These are phyloP conservation scores for Trametes punicea DNA, from an alignment of 768 basidiomycete species.

Conservation along the genomic window DNA sequence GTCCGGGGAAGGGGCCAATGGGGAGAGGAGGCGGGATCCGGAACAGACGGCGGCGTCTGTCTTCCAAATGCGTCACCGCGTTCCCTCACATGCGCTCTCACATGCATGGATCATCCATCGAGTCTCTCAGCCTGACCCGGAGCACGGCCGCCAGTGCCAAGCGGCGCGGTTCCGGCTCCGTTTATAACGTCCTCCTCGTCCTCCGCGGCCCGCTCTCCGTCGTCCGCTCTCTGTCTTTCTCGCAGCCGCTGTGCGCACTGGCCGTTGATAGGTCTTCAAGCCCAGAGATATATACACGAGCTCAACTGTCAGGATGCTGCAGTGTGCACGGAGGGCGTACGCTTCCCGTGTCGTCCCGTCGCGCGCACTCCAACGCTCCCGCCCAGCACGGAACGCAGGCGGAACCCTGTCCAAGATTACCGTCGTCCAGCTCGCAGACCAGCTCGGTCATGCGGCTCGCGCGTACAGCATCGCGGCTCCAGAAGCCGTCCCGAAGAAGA, in stretches of 20 bases:
- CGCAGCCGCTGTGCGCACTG: not conserved
- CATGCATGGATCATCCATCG: not conserved
- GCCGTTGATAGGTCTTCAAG: not conserved
- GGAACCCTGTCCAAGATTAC: constrained; percentile 6
- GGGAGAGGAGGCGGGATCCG: not conserved
- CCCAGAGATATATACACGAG: not conserved
- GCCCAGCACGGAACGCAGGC: constrained; percentile 15
- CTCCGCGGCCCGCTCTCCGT: not conserved
- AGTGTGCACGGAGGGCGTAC: constrained; percentile 13
- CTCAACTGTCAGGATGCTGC: constrained; percentile 2
- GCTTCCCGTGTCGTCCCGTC: constrained; percentile 8
- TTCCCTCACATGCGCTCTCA: constrained; percentile 17
- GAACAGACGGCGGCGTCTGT: not conserved
- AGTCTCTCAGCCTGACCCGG: not conserved
- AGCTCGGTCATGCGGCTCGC: constrained; percentile 2
- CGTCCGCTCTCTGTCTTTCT: not conserved
- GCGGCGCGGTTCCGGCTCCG: not conserved
- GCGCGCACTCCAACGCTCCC: constrained; percentile 11
- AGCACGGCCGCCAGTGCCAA: not conserved
- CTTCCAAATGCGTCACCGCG: constrained; percentile 11
- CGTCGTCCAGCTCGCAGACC: not conserved
- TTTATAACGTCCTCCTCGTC: not conserved
- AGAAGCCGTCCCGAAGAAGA: constrained; percentile 34
- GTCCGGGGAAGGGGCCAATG: not conserved
- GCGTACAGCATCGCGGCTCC: constrained; percentile 24